phyloP scores from a whole-genome alignment of 2,329 filamentous ascomycete species.

The Amauroascus niger region DNA sequence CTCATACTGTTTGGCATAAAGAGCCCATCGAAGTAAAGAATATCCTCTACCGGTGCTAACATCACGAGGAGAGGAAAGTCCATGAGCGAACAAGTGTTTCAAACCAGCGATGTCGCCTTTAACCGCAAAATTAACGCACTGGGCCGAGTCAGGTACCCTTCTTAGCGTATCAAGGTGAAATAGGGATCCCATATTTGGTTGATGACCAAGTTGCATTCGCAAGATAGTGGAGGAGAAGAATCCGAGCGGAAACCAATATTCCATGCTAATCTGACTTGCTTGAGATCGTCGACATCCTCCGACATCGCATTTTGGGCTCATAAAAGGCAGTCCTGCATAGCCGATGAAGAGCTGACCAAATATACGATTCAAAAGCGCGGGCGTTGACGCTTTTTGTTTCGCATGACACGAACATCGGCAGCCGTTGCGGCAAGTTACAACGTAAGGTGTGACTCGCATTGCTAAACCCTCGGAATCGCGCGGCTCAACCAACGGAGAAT shows the following conservation, averaged over 20 bases:
- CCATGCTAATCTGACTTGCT: constrained; percentile 20
- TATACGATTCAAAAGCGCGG: constrained; percentile 19
- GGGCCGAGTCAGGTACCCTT: constrained; percentile 24
- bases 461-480: constrained; percentile 9
- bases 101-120: constrained; percentile 27
- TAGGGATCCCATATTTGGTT: constrained; percentile 16
- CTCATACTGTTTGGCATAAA: constrained; percentile 28
- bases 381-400: constrained; percentile 17
- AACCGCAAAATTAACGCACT: constrained; percentile 25
- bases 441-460: constrained; percentile 13
- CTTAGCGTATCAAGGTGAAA: constrained; percentile 25
- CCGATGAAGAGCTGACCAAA: constrained; percentile 24
- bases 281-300: constrained; percentile 20
- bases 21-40: constrained; percentile 26
- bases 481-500: neutral
- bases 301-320: constrained; percentile 22
- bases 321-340: constrained; percentile 23
- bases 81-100: constrained; percentile 24
- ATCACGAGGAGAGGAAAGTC: constrained; percentile 27
- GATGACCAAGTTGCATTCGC: constrained; percentile 21
- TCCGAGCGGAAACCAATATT: constrained; percentile 29
- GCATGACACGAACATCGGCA: constrained; percentile 22
- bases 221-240: constrained; percentile 27
- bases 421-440: constrained; percentile 15
- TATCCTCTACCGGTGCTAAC: constrained; percentile 27